phyloP scores from a whole-genome alignment of 305 asterid species.

The Ajuga reptans region DNA sequence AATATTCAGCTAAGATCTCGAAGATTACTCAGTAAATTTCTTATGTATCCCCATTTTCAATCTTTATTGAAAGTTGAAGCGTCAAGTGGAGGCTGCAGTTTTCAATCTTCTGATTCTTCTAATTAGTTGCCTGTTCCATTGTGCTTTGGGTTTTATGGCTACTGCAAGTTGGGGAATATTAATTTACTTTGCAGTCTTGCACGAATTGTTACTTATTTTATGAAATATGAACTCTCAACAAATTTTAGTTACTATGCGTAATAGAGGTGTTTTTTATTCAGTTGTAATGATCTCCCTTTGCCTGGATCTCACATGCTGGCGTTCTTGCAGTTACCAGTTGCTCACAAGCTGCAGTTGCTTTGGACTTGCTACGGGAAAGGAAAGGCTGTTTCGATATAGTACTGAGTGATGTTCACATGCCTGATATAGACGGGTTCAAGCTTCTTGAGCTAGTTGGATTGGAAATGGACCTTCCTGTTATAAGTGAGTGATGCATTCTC shows the following conservation, averaged over 20 bases:
- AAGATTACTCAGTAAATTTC: not conserved
- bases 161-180: not conserved
- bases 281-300: not conserved
- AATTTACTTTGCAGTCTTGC: conserved; percentile 9
- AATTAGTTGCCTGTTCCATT: not conserved
- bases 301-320: conserved; percentile 6
- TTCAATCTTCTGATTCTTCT: not conserved
- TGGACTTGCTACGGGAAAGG: conserved; percentile 60
- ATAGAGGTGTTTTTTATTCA: not conserved
- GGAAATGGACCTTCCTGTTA: conserved; percentile 91
- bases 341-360: conserved; percentile 58
- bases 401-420: conserved; percentile 88
- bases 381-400: conserved; percentile 67
- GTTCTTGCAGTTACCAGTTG: conserved; percentile 66
- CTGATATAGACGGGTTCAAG: conserved; percentile 87
- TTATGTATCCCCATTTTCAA: not conserved
- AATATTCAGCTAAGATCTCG: not conserved
- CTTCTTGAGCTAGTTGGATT: conserved; percentile 80
- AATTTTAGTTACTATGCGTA: not conserved
- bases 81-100: not conserved
- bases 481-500: conserved; percentile 49
- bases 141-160: not conserved
- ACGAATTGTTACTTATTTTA: not conserved
- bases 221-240: not conserved
- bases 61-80: not conserved